phyloP scores from a whole-genome alignment of 148 eudicot genomes.

The Salicornia ramosissima region DNA sequence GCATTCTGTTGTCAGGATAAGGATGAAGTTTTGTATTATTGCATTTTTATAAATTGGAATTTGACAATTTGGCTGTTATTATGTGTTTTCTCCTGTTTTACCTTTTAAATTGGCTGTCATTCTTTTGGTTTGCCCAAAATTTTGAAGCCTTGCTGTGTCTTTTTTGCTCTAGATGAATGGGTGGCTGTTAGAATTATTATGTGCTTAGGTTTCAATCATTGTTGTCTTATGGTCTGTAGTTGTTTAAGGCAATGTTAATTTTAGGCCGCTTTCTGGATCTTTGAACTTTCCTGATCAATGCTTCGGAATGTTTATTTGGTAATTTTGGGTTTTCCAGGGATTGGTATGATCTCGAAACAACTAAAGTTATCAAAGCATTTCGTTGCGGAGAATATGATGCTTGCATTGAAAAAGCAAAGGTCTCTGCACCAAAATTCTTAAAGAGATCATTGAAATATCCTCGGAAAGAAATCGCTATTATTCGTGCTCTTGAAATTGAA shows the following conservation, averaged over 20 bases:
- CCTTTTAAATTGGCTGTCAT: no score
- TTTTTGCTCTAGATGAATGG: neutral
- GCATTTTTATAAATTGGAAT: no score
- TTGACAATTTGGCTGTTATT: no score
- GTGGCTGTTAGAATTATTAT: no score
- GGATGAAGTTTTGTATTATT: no score
- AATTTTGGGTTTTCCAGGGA: constrained; percentile 45
- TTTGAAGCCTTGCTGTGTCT: no score
- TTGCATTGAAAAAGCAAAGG: constrained; percentile 69
- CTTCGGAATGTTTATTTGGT: constrained; percentile 8
- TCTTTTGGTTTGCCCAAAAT: no score
- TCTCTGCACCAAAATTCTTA: constrained; percentile 37
- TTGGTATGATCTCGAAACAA: constrained; percentile 72
- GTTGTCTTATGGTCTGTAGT: neutral
- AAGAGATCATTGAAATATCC: constrained; percentile 61
- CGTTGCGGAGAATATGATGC: constrained; percentile 74
- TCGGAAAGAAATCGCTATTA: constrained; percentile 75
- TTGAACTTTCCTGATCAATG: neutral
- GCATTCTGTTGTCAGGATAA: no score
- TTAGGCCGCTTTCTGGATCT: neutral
- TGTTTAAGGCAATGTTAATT: neutral
- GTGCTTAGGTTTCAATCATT: neutral
- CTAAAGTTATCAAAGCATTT: constrained; percentile 67
- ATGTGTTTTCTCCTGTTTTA: no score
- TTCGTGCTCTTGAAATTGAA: constrained; percentile 85